Base-by-base conservation (phyloP, 2,329 filamentous ascomycete genomes). In the Fusarium paranaense region DNA sequence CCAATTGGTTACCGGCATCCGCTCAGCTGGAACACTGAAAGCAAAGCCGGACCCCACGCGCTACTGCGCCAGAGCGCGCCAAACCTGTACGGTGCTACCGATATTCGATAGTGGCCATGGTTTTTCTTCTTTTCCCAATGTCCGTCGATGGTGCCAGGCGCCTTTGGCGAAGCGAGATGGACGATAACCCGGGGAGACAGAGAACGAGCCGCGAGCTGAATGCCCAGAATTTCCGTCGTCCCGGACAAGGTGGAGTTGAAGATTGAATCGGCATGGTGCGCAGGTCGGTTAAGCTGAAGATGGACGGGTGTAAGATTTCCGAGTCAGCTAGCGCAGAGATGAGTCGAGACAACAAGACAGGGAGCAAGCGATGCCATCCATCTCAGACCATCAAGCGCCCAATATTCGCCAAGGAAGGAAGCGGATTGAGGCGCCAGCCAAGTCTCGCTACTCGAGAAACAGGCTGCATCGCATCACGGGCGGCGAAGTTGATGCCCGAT, bases 1-100 rank as follows among this genome's bases (percentile, higher is more conserved):
- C 52, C 66, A 70, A 77, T 78, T 78, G 69, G 72, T 71, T 78
- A 77, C 74, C 69, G 67, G 57, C 74, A 66, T 69, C 69, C 66
- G 64, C 67, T 62, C 70, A 76, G 67, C 76, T 75, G 76, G 76
- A 68, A 76, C 70, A 70, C 37, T 32, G 45, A 27, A 56, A 50
- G 40, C n/a, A 57, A 63, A 65, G 54, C 56, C 32, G 7, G 52
- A 63, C 52, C 71, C 68, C 74, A 69, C 71, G 69, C 69, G 66
- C 71, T 73, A 69, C 69, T 71, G 63, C 54, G 58, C 63, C 71
- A 63, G 57, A 68, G 64, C 59, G 58, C 61, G 56, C 64, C 59
- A 32, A 64, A 45, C 42, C 40, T 52, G 63, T 59, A 59, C 56
- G 64, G 61, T 64, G 65, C 35, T 60, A 63, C 71, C 64, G 66